These are phyloP conservation scores for Phytophthora pini DNA, from an alignment of 352 stramenopile genomes.

Conservation along the genomic window DNA sequence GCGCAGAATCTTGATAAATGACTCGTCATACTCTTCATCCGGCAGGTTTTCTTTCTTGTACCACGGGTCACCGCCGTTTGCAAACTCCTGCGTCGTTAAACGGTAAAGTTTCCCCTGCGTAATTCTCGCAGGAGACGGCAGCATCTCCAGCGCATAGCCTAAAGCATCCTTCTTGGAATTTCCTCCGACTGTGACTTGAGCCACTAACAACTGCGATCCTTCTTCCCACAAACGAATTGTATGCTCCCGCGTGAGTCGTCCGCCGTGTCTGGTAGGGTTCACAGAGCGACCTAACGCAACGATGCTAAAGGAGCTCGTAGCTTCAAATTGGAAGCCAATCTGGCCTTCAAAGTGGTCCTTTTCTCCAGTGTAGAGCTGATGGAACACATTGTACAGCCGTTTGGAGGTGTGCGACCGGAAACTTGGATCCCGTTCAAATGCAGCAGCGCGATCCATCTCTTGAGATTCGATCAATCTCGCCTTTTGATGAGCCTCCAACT, in stretches of 20 bases:
- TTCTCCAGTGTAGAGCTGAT: slow-evolving; percentile 87
- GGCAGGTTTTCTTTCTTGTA: slow-evolving; percentile 91
- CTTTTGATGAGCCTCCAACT: slow-evolving; percentile 68
- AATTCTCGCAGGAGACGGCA: slow-evolving; percentile 60
- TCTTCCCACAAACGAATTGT: slow-evolving; percentile 88
- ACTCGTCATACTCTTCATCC: slow-evolving; percentile 87
- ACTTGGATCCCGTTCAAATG: slow-evolving; percentile 52
- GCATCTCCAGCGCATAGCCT: slow-evolving; percentile 77
- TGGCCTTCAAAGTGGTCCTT: slow-evolving; percentile 92
- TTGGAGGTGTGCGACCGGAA: slow-evolving; percentile 64
- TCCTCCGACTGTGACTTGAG: slow-evolving; percentile 64
- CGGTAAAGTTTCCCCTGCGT: slow-evolving; percentile 88
- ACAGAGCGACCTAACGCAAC: slow-evolving; percentile 84
- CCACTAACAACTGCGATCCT: slow-evolving; percentile 70
- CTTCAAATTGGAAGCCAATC: slow-evolving; percentile 91
- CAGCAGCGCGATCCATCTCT: slow-evolving; percentile 64
- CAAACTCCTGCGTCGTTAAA: slow-evolving; percentile 87
- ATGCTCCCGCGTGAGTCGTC: slow-evolving; percentile 72
- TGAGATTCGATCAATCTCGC: slow-evolving; percentile 69
- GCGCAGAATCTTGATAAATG: slow-evolving; percentile 87
- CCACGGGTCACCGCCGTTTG: slow-evolving; percentile 88
- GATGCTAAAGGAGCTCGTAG: slow-evolving; percentile 80
- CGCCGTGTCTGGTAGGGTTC: slow-evolving; percentile 69
- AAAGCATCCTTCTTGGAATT: slow-evolving; percentile 74
- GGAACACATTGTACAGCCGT: slow-evolving; percentile 88